These are phyloP conservation scores for Durusdinium trenchii DNA, from an alignment of 73 alveolate species.

Conservation along the genomic window DNA sequence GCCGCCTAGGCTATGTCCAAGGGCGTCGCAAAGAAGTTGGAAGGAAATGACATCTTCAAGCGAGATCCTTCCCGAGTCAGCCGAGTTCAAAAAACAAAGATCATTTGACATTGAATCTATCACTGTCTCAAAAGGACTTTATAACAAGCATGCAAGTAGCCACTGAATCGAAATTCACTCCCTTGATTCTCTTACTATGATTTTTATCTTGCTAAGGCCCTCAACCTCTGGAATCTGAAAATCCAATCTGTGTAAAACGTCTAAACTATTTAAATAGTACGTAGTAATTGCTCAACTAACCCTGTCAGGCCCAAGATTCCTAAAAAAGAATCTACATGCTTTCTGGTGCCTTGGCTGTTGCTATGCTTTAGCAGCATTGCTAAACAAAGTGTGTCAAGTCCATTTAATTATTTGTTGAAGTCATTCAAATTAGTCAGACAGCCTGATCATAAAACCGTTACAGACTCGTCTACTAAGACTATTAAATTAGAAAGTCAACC, in stretches of 20 bases:
- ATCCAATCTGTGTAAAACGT: background rate
- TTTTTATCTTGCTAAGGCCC: background rate
- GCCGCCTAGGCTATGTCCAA: constrained; percentile 18
- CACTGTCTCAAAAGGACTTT: background rate
- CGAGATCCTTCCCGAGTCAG: background rate
- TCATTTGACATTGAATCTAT: background rate
- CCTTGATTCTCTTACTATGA: background rate
- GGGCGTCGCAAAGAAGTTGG: background rate
- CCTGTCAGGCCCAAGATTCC: constrained; percentile 24
- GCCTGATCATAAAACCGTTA: background rate
- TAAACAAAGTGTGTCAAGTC: background rate
- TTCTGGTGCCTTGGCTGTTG: background rate
- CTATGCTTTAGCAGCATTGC: background rate
- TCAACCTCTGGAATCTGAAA: background rate
- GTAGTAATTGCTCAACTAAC: too few species aligned
- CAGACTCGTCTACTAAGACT: background rate
- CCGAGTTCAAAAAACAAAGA: background rate
- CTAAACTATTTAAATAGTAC: too few species aligned
- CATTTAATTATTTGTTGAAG: background rate
- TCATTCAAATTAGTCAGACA: background rate
- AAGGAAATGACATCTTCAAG: constrained; percentile 27
- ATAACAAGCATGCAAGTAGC: background rate
- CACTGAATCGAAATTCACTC: background rate
- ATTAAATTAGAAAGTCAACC: too few species aligned
- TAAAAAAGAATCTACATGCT: background rate